These are phyloP conservation scores for Curvularia lunata DNA, from an alignment of 2,329 filamentous ascomycete species.

Conservation along the genomic window DNA sequence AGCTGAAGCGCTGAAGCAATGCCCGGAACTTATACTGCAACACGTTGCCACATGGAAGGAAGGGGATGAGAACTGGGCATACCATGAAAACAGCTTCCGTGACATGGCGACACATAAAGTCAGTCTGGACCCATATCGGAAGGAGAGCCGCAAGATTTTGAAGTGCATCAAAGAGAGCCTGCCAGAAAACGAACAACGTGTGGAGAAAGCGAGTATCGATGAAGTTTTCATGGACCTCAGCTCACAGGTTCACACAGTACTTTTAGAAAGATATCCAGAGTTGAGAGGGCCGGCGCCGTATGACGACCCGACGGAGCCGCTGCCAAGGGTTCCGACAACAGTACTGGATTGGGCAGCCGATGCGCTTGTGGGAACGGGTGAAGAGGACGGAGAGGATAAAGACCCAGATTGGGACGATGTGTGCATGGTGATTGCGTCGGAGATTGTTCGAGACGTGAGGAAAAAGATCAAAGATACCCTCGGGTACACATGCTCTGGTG, in stretches of 20 bases:
- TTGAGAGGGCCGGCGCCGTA: constrained; percentile 71
- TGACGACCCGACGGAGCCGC: constrained; percentile 71
- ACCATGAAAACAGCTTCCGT: constrained; percentile 78
- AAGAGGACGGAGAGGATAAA: constrained; percentile 73
- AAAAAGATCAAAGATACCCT: constrained; percentile 70
- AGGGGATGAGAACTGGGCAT: constrained; percentile 90
- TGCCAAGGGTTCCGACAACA: constrained; percentile 75
- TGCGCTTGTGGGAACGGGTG: constrained; percentile 79
- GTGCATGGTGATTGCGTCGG: constrained; percentile 81
- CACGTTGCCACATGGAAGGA: constrained; percentile 96
- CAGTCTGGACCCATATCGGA: constrained; percentile 87
- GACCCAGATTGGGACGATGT: constrained; percentile 98
- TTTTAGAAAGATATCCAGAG: constrained; percentile 80
- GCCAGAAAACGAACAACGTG: constrained; percentile 68
- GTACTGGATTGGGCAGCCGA: constrained; percentile 84
- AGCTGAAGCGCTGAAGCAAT: constrained; percentile 82
- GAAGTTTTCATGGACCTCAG: constrained; percentile 95
- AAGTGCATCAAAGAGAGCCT: constrained; percentile 76
- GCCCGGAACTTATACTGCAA: constrained; percentile 82
- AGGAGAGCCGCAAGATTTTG: constrained; percentile 83
- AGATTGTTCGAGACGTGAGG: constrained; percentile 82
- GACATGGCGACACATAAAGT: constrained; percentile 91
- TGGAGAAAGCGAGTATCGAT: constrained; percentile 95
- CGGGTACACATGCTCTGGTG: constrained; percentile 89
- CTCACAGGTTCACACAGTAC: constrained; percentile 75